Conservation (phyloP, 1,284 basidiomycete species). For the Stygiomarasmius scandens region DNA sequence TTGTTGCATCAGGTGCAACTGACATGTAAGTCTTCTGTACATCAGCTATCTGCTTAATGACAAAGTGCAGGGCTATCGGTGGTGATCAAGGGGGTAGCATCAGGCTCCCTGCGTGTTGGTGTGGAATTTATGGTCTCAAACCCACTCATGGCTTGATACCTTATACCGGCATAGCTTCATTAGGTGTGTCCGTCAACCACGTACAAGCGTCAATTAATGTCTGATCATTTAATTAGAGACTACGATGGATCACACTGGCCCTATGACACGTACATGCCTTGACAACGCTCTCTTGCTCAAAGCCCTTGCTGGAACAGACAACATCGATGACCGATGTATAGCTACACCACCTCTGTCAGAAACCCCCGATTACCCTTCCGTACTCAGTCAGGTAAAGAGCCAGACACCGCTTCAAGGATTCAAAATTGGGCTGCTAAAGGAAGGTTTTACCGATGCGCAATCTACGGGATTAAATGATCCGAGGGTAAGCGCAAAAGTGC, state of each 20-base stretch:
- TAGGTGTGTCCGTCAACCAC: background rate
- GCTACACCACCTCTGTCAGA: constrained; percentile 3
- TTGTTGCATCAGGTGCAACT: constrained; percentile 5
- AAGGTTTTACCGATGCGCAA: constrained; percentile 7
- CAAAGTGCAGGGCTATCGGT: constrained; percentile 9
- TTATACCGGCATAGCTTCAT: constrained; percentile 11
- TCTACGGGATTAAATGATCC: constrained; percentile 3
- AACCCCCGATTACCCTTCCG: constrained; percentile 9
- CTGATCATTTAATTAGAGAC: constrained; percentile 2
- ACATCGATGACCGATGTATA: constrained; percentile 8
- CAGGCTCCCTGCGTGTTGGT: constrained; percentile 11
- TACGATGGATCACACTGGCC: constrained; percentile 11
- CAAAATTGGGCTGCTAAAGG: constrained; percentile 10
- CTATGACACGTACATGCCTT: constrained; percentile 8
- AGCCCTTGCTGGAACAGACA: constrained; percentile 9
- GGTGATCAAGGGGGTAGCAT: constrained; percentile 16
- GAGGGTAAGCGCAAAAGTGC: constrained; percentile 5
- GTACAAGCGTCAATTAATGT: background rate
- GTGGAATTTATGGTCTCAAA: constrained; percentile 14
- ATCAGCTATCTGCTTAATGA: background rate
- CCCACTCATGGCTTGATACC: constrained; percentile 9
- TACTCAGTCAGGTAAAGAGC: background rate
- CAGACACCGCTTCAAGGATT: constrained; percentile 4
- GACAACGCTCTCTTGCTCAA: constrained; percentile 12
- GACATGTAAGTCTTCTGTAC: constrained; percentile 1